Evolutionary conservation across 345 rosid species (phyloP).

Genomic region (Cardamine resedifolia): DNA sequence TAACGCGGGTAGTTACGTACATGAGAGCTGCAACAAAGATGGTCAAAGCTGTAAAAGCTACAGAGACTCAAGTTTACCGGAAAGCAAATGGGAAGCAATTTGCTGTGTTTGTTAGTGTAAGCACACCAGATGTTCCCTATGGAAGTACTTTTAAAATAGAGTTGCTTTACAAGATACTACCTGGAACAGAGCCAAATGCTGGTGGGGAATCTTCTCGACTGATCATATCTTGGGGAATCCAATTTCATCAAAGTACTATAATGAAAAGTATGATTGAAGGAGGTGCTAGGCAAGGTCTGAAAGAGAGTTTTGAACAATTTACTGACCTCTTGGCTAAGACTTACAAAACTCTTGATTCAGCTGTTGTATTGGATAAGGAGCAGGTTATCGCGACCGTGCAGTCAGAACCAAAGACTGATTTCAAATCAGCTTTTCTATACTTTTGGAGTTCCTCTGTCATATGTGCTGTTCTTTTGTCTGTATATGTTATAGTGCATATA

Average conservation of each 20-base stretch:
- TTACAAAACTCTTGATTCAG: conserved; percentile 46
- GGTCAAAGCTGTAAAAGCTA: conserved; percentile 77
- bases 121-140: conserved; percentile 84
- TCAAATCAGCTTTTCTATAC: conserved; percentile 59
- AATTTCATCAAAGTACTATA: conserved; percentile 63
- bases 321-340: conserved; percentile 52
- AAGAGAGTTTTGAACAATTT: conserved; percentile 72
- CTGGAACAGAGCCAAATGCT: conserved; percentile 48
- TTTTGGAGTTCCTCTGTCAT: conserved; percentile 66
- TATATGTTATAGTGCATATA: conserved; percentile 62
- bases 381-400: conserved; percentile 61
- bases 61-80: conserved; percentile 69
- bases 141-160: conserved; percentile 66
- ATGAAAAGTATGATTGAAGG: conserved; percentile 90
- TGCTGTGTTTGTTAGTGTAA: conserved; percentile 52
- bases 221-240: conserved; percentile 70
- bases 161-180: conserved; percentile 76
- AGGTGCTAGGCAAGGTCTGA: conserved; percentile 79
- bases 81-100: conserved; percentile 60
- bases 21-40: conserved; percentile 71
- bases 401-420: conserved; percentile 61
- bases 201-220: conserved; percentile 63
- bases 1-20: conserved; percentile 56
- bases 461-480: conserved; percentile 53
- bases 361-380: conserved; percentile 45